phyloP scores from a whole-genome alignment of 345 rosid species.

The Syzygium aromaticum region DNA sequence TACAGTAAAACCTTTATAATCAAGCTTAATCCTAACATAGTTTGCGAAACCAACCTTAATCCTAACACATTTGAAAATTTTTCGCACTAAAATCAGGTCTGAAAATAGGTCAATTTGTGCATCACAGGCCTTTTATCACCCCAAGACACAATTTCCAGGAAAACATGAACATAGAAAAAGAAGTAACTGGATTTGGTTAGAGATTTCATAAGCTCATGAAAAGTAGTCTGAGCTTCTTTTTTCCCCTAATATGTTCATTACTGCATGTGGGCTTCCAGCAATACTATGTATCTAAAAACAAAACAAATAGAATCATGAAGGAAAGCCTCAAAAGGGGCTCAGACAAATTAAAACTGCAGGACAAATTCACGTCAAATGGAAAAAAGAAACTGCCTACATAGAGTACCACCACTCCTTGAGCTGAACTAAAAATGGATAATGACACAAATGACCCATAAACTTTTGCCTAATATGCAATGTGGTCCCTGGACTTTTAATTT shows the following conservation, averaged over 20 bases:
- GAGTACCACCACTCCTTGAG: background rate
- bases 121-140: background rate
- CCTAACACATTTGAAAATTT: background rate
- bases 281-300: background rate
- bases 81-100: background rate
- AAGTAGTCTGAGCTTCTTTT: background rate
- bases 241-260: background rate
- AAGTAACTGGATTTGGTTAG: background rate
- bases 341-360: background rate
- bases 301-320: background rate
- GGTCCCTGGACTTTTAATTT: no score
- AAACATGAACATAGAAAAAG: background rate
- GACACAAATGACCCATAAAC: no score
- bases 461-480: no score
- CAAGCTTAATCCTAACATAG: background rate
- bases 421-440: background rate
- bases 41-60: background rate
- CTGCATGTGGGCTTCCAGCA: background rate
- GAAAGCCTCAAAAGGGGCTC: background rate
- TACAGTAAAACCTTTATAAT: background rate
- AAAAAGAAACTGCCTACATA: background rate
- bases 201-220: background rate
- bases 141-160: background rate
- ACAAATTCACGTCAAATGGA: background rate
- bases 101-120: background rate